Evolutionary conservation across 129 eudicot species (phyloP), one percentile per base, ranked within the genome.

Genomic region (Silybum marianum): DNA sequence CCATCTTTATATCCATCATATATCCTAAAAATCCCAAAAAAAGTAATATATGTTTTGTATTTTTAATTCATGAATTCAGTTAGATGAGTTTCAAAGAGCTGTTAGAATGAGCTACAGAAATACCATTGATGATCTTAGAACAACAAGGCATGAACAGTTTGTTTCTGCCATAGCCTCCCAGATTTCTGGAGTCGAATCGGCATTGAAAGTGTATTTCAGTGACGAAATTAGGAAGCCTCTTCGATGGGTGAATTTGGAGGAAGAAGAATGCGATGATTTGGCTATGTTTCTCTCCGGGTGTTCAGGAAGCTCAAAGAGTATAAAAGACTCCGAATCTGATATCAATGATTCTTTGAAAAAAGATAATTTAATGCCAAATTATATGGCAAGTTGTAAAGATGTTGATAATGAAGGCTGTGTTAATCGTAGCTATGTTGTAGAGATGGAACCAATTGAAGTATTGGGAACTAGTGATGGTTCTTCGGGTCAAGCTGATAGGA

Each of bases 31-130:
- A 22, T 4, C 30, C 0, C 0, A 21, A 65, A 22, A 78, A 78
- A 18, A 38, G 7, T 6, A 23, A 21, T 81, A 14, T 16, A 11
- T 48, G 44, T 72, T 71, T 77, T 70, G 72, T 39, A 67, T 46
- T 76, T 19, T 25, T 46, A 44, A 22, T 72, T 74, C 3, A 72
- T 25, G 44, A 74, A 76, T 78, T 78, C 79, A 95, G 99, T 81
- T 95, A 88, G 99, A 95, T 80, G 97, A 95, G 85, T 95, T 95
- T 77, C 97, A 92, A 86, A 88, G 82, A 82, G 99, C 99, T 46
- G 97, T 92, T 71, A 77, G 90, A 70, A 7, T 75, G 84, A 92
- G 97, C 89, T 88, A 95, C 87, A 90, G 91, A 85, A 88, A 69
- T 18, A 82, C 77, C 24, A 77, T 77, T 19, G 90, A 95, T 72